Percentiles rank a stretch among this genome's conserved stretches.
These are phyloP conservation scores for Phialophora verrucosa DNA, from an alignment of 2,329 filamentous ascomycete genomes.

Conservation along the genomic window DNA sequence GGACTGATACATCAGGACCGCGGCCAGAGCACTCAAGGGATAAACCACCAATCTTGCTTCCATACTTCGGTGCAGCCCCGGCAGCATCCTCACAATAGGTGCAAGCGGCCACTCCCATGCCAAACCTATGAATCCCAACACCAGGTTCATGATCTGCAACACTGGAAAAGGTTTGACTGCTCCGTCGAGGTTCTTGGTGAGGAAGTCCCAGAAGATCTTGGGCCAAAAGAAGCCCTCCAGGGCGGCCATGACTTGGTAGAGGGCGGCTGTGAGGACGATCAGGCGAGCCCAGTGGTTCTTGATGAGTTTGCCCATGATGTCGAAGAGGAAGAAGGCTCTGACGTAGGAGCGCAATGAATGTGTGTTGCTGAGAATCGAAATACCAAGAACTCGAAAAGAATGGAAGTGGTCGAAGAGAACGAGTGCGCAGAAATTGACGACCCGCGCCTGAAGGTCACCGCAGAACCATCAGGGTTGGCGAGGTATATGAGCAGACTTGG, in stretches of 20 bases:
- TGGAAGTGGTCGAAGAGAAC: conserved; percentile 26
- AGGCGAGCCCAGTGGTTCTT: conserved; percentile 99
- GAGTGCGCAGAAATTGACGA: conserved; percentile 30
- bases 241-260: conserved; percentile 82
- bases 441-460: conserved; percentile 31
- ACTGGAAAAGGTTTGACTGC: conserved; percentile 87
- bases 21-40: conserved; percentile 75
- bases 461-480: conserved; percentile 29
- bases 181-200: conserved; percentile 85
- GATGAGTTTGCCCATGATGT: conserved; percentile 90
- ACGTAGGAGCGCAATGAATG: conserved; percentile 6
- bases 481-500: conserved; percentile 31
- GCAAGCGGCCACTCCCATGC: conserved; percentile 90
- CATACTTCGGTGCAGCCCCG: conserved; percentile 86
- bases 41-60: conserved; percentile 83
- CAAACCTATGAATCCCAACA: conserved; percentile 78
- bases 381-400: conserved; percentile 23
- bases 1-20: conserved; percentile 84
- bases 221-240: conserved; percentile 96
- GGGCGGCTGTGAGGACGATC: conserved; percentile 83
- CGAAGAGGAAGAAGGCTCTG: conserved; percentile 14
- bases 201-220: conserved; percentile 97
- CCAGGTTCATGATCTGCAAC: conserved; percentile 85
- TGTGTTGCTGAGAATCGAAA: conserved; percentile 19
- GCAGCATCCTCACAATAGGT: conserved; percentile 59